Base-by-base conservation (phyloP, 106 monocot genomes). In the Apostasia shenzhenica region DNA sequence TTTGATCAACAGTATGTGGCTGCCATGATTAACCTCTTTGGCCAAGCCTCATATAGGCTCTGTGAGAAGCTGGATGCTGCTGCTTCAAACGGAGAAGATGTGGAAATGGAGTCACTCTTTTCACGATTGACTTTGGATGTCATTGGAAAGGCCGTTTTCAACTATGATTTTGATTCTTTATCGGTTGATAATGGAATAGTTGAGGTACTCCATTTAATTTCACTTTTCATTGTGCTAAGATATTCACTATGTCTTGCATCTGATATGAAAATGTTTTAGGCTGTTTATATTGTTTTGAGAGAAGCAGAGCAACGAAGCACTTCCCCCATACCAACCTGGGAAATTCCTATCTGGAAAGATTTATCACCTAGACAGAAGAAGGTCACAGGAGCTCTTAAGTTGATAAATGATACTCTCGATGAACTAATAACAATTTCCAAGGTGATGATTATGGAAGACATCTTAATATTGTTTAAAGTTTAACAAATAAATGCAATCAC, bases 321-420 rank as follows among this genome's bases (percentile, higher is more conserved):
- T 58, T 87, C 97, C 64, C 89, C 83, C 26, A 90, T 99, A 83
- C 97, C 92, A 48, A 85, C 84, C 59, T 99, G 97, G 97, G 83
- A 99, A 67, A 92, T 99, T 76, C 97, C 97, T 39, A 83, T 99
- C 62, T 99, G 97, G 97, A 99, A 99, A 80, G 81, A 99, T 73
- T 81, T 99, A 42, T 99, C 97, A 48, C 97, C 97, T 9, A 71
- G 87, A 57, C 97, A 99, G 62, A 90, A 51, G 76, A 99, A 93
- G 68, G 97, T 87, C 52, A 83, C 77, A 41, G 60, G 77, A 78
- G 80, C 97, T 68, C 92, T 99, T 48, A 81, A 79, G 13, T 78
- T 99, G 76, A 73, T 99, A 41, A 92, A 93, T 78, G 66, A 46
- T 9, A 90, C 77, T 11, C 90, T 99, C 47, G 85, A 92, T 78